Conservation (phyloP, 306 rosid species). For the Hippophae rhamnoides region DNA sequence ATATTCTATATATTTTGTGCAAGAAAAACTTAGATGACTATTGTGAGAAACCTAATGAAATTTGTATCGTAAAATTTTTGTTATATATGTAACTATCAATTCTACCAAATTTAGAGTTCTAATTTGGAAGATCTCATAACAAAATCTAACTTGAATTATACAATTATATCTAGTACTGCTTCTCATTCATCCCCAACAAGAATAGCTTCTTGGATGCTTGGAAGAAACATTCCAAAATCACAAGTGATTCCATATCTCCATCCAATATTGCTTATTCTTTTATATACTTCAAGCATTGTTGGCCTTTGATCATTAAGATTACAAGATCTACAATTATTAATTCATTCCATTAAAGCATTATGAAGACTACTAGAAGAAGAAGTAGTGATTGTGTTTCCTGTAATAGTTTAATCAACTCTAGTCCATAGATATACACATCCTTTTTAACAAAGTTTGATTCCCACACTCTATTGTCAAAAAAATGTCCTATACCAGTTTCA, state of each 20-base stretch:
- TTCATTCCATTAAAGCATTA: slow-evolving; percentile 2
- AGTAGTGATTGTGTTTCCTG: neutral
- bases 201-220: neutral
- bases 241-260: neutral
- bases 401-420: slow-evolving; percentile 10
- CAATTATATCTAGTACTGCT: too few species aligned
- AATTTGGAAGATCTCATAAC: too few species aligned
- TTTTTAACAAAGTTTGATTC: slow-evolving; percentile 15
- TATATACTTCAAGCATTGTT: slow-evolving; percentile 32
- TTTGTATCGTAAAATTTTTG: too few species aligned
- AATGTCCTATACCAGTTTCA: neutral
- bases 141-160: too few species aligned
- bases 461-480: slow-evolving; percentile 2
- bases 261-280: slow-evolving; percentile 8
- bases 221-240: slow-evolving; percentile 18
- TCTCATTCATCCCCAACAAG: too few species aligned
- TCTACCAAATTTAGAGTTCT: too few species aligned
- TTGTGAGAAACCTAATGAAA: too few species aligned
- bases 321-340: neutral
- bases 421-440: slow-evolving; percentile 12
- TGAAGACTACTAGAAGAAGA: slow-evolving; percentile 1
- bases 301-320: slow-evolving; percentile 17
- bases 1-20: too few species aligned
- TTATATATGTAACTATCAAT: too few species aligned
- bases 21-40: too few species aligned